Conservation (phyloP, 345 rosid genomes). For the Dipteronia sinensis region DNA sequence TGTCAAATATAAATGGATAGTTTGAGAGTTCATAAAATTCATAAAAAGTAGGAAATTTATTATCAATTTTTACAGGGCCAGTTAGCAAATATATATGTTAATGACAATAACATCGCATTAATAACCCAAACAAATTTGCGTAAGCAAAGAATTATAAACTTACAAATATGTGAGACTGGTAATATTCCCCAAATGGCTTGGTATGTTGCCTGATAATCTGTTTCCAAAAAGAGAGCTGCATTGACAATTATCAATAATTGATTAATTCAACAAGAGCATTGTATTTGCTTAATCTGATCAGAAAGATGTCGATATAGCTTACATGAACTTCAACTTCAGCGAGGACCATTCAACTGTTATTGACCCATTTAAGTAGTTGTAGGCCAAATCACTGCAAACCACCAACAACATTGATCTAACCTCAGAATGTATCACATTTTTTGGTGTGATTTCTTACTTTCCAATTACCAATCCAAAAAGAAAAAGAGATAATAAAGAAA, state of each 20-base stretch:
- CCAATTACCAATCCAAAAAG: too few relatives aligned
- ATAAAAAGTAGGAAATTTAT: background rate
- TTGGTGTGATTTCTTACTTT: too few relatives aligned
- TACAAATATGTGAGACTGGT: conserved; percentile 45
- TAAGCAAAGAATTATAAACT: conserved; percentile 4
- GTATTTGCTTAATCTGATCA: background rate
- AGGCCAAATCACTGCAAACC: conserved; percentile 57
- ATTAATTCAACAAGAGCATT: background rate
- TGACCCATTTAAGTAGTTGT: conserved; percentile 57
- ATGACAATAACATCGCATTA: background rate
- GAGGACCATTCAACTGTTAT: conserved; percentile 65
- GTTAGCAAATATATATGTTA: background rate
- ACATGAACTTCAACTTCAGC: conserved; percentile 47
- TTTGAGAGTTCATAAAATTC: background rate
- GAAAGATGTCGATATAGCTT: conserved; percentile 22
- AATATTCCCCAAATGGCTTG: conserved; percentile 41
- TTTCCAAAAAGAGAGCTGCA: conserved; percentile 45
- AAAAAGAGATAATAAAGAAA: too few relatives aligned
- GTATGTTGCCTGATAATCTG: conserved; percentile 47
- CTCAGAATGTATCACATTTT: background rate
- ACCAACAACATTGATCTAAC: background rate
- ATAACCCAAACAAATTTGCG: conserved; percentile 12
- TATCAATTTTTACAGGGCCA: background rate
- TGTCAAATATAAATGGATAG: too few relatives aligned
- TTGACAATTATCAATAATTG: background rate